Conservation (phyloP, 2,329 filamentous ascomycete species). For the Clonostachys chloroleuca region DNA sequence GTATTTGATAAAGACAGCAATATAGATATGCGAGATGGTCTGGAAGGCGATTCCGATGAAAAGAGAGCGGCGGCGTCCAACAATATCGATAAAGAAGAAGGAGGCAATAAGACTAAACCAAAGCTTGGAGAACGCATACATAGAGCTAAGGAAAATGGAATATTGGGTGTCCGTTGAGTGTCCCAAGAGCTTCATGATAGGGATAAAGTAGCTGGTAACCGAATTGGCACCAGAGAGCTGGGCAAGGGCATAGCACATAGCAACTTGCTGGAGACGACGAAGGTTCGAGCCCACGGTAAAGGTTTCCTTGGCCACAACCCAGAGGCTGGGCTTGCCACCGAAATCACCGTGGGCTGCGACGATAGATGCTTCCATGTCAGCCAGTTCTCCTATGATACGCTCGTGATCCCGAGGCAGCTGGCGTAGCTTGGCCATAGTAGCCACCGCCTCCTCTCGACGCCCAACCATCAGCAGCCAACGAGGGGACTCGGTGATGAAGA, state of each 20-base stretch:
- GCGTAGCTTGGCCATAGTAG: conserved; percentile 11
- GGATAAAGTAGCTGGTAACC: conserved; percentile 36
- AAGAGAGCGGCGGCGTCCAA: conserved; percentile 30
- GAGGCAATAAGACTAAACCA: conserved; percentile 30
- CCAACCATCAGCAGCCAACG: conserved; percentile 2
- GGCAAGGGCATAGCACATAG: conserved; percentile 29
- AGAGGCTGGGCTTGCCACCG: neutral
- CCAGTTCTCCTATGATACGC: conserved; percentile 9
- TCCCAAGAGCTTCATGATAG: conserved; percentile 31
- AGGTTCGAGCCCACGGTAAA: conserved; percentile 29
- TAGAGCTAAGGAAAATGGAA: conserved; percentile 28
- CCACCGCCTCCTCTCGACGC: neutral
- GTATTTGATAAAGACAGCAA: conserved; percentile 31
- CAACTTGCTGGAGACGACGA: conserved; percentile 28
- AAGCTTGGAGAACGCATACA: conserved; percentile 38
- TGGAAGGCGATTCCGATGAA: conserved; percentile 19
- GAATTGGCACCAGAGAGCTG: conserved; percentile 38
- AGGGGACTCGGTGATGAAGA: conserved; percentile 1
- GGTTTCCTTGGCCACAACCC: conserved; percentile 20
- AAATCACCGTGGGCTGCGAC: neutral
- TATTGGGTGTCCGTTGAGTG: conserved; percentile 13
- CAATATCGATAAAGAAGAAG: conserved; percentile 36
- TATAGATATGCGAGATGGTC: conserved; percentile 31
- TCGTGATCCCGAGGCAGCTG: conserved; percentile 11
- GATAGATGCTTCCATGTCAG: conserved; percentile 20